Base-by-base conservation (phyloP, 768 basidiomycete species). In the Chalciporus sphaerocephalus region DNA sequence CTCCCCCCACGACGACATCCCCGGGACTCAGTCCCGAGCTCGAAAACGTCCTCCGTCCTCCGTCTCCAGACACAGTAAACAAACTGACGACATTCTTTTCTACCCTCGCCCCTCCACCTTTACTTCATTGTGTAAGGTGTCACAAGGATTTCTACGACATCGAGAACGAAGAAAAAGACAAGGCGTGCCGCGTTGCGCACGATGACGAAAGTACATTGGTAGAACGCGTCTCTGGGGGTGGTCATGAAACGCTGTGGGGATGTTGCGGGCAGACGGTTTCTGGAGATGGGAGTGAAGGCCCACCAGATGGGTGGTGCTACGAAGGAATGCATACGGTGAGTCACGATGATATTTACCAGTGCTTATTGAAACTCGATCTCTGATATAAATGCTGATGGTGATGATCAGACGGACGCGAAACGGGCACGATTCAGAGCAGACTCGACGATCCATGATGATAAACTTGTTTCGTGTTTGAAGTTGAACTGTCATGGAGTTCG, bases 291-390 rank as follows among this genome's bases (percentile, higher is more conserved):
- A 83, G 87, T 50, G 83, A 84, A 68, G 87, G 87, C 0, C 87
- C 88, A 1, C 88, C 87, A 1, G 85, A 88, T 58, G 88, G 87
- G 1, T 91, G 86, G 86, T 91, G 87, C 56, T 90, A 88, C 55
- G 87, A 90, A 61, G 87, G 87, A 4, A 78, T 74, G 61, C 87
- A 91, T 61, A 89, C 87, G 7, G 80, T 74, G 34, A 47, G 58
- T 40, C 13, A 11, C n/a, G n/a, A n/a, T n/a, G n/a, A n/a, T n/a
- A n/a, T n/a, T n/a, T 20, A 44, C 38, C 36, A 21, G 44, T 3
- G 11, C 32, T 23, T 18, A 3, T 6, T n/a, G 4, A 13, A 21
- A 9, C 32, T 22, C 34, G 40, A 28, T 18, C 42, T 34, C 49
- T 44, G 20, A 46, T 35, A 1, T 17, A 10, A 1, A n/a, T 7